Percentiles rank a stretch among this genome's conserved stretches.
These are phyloP conservation scores for Candida awuae DNA, from an alignment of 805 yeast genomes.

Conservation along the genomic window DNA sequence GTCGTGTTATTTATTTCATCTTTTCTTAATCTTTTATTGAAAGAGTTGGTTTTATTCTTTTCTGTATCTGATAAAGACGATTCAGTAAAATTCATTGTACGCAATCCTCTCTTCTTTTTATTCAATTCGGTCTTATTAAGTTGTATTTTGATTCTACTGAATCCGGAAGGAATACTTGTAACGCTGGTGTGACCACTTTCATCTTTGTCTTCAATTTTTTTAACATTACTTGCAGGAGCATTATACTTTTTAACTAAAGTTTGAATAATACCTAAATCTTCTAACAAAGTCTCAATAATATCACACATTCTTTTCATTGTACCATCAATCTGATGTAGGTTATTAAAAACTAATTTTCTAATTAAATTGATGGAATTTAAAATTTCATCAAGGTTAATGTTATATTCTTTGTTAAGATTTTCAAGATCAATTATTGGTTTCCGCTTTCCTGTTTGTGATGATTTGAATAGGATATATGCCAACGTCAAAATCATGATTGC, in stretches of 20 bases:
- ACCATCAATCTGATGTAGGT: conserved; percentile 31
- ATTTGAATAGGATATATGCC: conserved; percentile 31
- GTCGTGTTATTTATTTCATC: not conserved
- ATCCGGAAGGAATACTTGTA: conserved; percentile 26
- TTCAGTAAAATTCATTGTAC: not conserved
- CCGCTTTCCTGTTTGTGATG: conserved; percentile 12
- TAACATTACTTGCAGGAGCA: conserved; percentile 26
- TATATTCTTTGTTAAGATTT: conserved; percentile 21
- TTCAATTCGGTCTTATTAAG: not conserved
- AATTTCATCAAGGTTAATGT: conserved; percentile 24
- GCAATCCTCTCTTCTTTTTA: not conserved
- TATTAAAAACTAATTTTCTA: conserved; percentile 27
- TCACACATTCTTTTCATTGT: conserved; percentile 37
- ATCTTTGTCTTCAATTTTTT: conserved; percentile 23
- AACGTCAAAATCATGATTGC: conserved; percentile 35
- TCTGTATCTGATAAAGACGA: not conserved
- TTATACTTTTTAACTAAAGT: conserved; percentile 23
- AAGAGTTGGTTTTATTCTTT: not conserved
- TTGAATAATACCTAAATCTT: conserved; percentile 34
- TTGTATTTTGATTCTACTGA: conserved; percentile 18
- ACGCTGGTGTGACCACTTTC: conserved; percentile 29
- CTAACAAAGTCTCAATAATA: conserved; percentile 34
- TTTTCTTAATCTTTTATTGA: too few relatives aligned
- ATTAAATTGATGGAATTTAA: conserved; percentile 29
- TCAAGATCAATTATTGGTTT: conserved; percentile 24